phyloP scores from a whole-genome alignment of 768 basidiomycete genomes.

The Boletus fagicola region DNA sequence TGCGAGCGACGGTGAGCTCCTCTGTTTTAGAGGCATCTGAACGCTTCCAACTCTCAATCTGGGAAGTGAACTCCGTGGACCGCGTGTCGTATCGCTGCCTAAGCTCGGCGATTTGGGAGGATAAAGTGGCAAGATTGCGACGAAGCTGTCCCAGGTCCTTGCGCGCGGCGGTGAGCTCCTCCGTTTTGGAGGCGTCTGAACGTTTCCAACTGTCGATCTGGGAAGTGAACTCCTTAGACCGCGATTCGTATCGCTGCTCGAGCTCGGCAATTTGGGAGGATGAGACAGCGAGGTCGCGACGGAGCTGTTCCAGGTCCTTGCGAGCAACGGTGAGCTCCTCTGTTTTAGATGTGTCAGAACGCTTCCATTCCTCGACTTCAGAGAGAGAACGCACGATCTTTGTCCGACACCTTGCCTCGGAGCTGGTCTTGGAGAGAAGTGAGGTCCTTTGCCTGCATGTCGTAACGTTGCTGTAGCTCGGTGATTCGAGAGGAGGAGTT shows the following conservation, averaged over 20 bases:
- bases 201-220: neutral
- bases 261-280: neutral
- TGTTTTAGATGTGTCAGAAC: neutral
- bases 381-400: neutral
- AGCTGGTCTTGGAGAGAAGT: neutral
- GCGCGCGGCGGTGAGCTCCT: neutral
- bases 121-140: neutral
- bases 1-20: neutral
- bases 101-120: neutral
- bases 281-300: too few relatives aligned
- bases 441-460: constrained; percentile 1
- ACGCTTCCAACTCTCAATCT: neutral
- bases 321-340: neutral
- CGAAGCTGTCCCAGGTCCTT: constrained; percentile 2
- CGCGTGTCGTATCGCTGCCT: neutral
- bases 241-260: neutral
- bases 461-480: neutral
- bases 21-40: neutral
- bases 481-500: neutral
- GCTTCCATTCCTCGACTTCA: constrained; percentile 3
- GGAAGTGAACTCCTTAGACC: neutral
- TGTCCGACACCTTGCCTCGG: neutral
- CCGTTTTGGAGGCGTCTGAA: neutral
- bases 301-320: neutral
- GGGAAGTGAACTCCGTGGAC: too few relatives aligned